phyloP scores from a whole-genome alignment of 1,139 yeast genomes.

The Hyphopichia wangnamkhiaoensis region DNA sequence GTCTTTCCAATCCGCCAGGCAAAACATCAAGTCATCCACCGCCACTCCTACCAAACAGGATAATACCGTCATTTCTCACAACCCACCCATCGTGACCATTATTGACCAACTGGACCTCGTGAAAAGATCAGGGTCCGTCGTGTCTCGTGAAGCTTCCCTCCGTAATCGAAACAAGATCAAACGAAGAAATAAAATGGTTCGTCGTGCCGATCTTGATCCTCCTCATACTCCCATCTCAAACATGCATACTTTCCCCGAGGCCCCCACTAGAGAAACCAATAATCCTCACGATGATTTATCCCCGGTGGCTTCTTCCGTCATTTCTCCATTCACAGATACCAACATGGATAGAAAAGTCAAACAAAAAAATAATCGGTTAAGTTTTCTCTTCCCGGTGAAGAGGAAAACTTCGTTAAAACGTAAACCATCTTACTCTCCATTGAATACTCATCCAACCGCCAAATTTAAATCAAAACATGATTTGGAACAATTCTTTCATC shows the following conservation, averaged over 20 bases:
- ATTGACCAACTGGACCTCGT: slow-evolving; percentile 21
- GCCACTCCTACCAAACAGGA: not conserved
- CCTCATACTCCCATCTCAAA: not conserved
- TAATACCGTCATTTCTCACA: not conserved
- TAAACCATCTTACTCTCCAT: slow-evolving; percentile 18
- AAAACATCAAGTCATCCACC: not conserved
- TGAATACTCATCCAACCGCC: slow-evolving; percentile 16
- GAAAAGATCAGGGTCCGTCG: slow-evolving; percentile 30
- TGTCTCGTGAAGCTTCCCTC: slow-evolving; percentile 34
- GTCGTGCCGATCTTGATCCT: slow-evolving; percentile 18
- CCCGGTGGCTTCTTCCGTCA: not conserved
- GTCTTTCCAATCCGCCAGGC: not conserved
- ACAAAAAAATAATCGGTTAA: slow-evolving; percentile 7
- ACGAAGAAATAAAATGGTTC: slow-evolving; percentile 31
- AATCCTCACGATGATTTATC: not conserved
- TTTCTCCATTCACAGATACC: not conserved
- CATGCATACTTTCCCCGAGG: not conserved
- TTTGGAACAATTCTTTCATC: slow-evolving; percentile 24
- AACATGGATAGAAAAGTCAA: not conserved
- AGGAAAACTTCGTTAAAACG: slow-evolving; percentile 36
- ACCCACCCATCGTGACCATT: slow-evolving; percentile 28
- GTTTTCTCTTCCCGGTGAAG: slow-evolving; percentile 37
- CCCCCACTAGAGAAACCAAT: not conserved
- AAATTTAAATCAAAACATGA: slow-evolving; percentile 29
- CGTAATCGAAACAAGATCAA: slow-evolving; percentile 32